Evolutionary conservation across 2,329 filamentous ascomycete genomes (phyloP).

Genomic region (Escovopsis weberi): DNA sequence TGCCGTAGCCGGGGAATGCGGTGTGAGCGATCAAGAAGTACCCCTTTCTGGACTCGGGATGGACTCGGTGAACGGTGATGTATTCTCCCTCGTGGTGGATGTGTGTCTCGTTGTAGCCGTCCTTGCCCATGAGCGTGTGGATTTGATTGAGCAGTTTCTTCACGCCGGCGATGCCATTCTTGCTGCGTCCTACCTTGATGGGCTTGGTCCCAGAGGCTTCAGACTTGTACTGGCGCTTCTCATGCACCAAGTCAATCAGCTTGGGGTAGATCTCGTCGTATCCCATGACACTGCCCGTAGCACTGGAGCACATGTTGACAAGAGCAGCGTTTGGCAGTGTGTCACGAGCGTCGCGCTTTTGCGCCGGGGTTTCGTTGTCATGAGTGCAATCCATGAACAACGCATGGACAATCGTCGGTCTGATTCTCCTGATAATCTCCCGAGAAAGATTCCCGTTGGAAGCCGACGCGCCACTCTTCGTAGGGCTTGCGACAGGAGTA

Average conservation of each 20-base stretch:
- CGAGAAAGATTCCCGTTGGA: slow-evolving; percentile 25
- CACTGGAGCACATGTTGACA: slow-evolving; percentile 90
- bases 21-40: slow-evolving; percentile 95
- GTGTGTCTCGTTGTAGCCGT: slow-evolving; percentile 88
- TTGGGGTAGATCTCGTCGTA: slow-evolving; percentile 95
- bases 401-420: slow-evolving; percentile 77
- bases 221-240: slow-evolving; percentile 72
- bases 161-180: slow-evolving; percentile 74
- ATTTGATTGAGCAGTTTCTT: slow-evolving; percentile 92
- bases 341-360: slow-evolving; percentile 87
- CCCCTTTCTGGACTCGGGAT: slow-evolving; percentile 81
- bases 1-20: slow-evolving; percentile 81
- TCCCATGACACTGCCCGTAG: slow-evolving; percentile 91
- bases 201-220: slow-evolving; percentile 47
- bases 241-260: slow-evolving; percentile 83
- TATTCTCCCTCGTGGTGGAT: slow-evolving; percentile 95
- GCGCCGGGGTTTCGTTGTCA: slow-evolving; percentile 90
- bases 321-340: slow-evolving; percentile 88
- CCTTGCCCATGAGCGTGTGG: slow-evolving; percentile 88
- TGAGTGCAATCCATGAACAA: slow-evolving; percentile 99
- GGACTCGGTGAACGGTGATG: slow-evolving; percentile 88
- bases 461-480: slow-evolving; percentile 10
- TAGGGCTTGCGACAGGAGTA: slow-evolving; percentile 18
- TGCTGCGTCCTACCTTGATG: slow-evolving; percentile 52
- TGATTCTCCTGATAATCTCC: slow-evolving; percentile 67